phyloP scores from a whole-genome alignment of 2,329 filamentous ascomycete genomes.

The Scytalidium sp. region DNA sequence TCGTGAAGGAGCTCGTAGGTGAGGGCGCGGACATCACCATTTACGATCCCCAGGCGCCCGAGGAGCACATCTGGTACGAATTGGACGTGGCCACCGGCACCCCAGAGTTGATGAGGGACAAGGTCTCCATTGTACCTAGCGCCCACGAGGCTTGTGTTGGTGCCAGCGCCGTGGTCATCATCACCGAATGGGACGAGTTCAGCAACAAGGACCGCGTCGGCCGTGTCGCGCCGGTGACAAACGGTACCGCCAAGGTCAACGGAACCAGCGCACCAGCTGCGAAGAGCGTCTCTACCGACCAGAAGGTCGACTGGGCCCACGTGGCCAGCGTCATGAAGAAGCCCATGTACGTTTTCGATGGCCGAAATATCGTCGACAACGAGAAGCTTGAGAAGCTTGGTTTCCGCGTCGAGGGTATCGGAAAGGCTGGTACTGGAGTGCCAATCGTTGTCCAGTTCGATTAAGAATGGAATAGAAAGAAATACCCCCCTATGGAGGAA shows the following conservation, averaged over 20 bases:
- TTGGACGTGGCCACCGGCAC: constrained; percentile 23
- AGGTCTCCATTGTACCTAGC: constrained; percentile 33
- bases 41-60: neutral
- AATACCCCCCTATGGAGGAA: too few species aligned
- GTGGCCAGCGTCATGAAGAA: constrained; percentile 39
- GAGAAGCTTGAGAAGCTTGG: constrained; percentile 20
- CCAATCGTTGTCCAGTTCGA: too few species aligned
- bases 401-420: constrained; percentile 22
- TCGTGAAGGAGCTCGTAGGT: constrained; percentile 15
- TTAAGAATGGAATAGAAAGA: too few species aligned
- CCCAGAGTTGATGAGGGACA: neutral
- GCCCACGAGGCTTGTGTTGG: constrained; percentile 40
- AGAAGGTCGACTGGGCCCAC: constrained; percentile 36
- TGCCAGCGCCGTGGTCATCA: constrained; percentile 44
- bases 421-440: neutral
- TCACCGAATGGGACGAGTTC: constrained; percentile 50
- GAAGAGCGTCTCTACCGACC: constrained; percentile 2
- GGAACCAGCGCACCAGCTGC: neutral
- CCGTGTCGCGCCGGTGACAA: constrained; percentile 10
- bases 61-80: neutral
- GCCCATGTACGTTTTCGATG: constrained; percentile 43
- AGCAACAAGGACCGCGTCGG: constrained; percentile 21
- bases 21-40: neutral
- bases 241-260: neutral
- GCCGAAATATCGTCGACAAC: constrained; percentile 24